These are phyloP conservation scores for Vigna hirtella DNA, from an alignment of 306 rosid genomes.

Conservation along the genomic window DNA sequence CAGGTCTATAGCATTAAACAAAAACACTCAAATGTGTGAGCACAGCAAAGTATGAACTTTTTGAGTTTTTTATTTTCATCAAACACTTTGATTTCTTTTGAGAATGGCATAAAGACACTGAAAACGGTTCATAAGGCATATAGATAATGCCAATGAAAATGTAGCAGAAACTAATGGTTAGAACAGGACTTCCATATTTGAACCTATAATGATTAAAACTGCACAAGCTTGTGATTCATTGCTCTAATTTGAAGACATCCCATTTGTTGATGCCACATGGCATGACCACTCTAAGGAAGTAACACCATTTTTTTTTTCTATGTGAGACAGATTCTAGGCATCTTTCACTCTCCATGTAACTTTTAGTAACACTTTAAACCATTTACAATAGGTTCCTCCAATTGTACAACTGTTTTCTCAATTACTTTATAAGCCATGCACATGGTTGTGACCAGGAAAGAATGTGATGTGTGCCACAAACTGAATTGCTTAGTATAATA, in stretches of 20 bases:
- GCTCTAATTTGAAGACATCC: constrained; percentile 49
- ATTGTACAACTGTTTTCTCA: constrained; percentile 32
- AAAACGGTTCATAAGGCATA: constrained; percentile 39
- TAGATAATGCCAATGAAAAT: constrained; percentile 26
- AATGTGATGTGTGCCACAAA: constrained; percentile 52
- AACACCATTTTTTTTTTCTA: not conserved
- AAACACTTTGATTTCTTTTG: constrained; percentile 59
- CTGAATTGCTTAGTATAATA: constrained; percentile 40
- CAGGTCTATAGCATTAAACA: constrained; percentile 50
- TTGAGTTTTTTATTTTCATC: constrained; percentile 50
- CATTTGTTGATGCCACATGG: constrained; percentile 49
- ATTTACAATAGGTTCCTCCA: constrained; percentile 46
- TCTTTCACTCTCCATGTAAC: constrained; percentile 38
- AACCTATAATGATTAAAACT: constrained; percentile 46
- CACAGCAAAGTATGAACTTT: constrained; percentile 51
- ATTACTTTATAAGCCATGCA: constrained; percentile 48
- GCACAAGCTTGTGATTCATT: constrained; percentile 48
- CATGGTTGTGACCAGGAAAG: constrained; percentile 55
- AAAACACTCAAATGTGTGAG: constrained; percentile 47
- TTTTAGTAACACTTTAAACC: constrained; percentile 39
- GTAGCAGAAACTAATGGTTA: constrained; percentile 27
- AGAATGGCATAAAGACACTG: constrained; percentile 59
- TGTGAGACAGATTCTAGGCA: constrained; percentile 48
- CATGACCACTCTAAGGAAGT: constrained; percentile 12
- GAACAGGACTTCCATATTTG: constrained; percentile 25